phyloP scores from a whole-genome alignment of 495 filamentous ascomycete genomes.

The Entonaema liquescens region DNA sequence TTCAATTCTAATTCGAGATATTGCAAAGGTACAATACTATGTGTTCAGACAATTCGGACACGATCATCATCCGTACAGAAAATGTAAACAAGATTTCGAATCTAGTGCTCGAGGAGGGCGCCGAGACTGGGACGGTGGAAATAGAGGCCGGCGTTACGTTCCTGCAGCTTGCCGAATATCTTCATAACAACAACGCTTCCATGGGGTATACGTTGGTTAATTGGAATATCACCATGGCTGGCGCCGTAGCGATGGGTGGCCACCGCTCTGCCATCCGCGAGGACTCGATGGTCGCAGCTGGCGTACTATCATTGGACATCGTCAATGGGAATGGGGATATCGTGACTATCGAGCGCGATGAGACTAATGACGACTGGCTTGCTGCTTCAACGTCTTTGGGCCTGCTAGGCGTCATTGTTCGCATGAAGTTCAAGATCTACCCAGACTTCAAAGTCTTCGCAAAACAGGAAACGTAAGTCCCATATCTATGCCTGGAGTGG shows the following conservation, averaged over 20 bases:
- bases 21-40: constrained; percentile 56
- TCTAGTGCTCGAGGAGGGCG: constrained; percentile 47
- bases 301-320: constrained; percentile 58
- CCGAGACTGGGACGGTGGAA: constrained; percentile 51
- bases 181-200: constrained; percentile 54
- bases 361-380: constrained; percentile 56
- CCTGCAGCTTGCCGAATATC: constrained; percentile 59
- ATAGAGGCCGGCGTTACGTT: constrained; percentile 61
- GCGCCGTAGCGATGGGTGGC: constrained; percentile 60
- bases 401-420: constrained; percentile 55
- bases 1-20: constrained; percentile 4
- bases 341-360: constrained; percentile 50
- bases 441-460: constrained; percentile 60
- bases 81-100: constrained; percentile 52
- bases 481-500: neutral
- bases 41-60: constrained; percentile 53
- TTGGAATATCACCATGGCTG: constrained; percentile 63
- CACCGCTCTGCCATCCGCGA: constrained; percentile 57
- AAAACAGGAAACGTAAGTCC: constrained; percentile 54
- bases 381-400: constrained; percentile 60
- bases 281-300: constrained; percentile 61
- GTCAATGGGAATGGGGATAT: constrained; percentile 56
- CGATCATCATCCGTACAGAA: constrained; percentile 58
- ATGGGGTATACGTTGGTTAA: constrained; percentile 61
- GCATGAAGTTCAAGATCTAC: constrained; percentile 57